phyloP scores from a whole-genome alignment of 352 stramenopile genomes.

The Nothophytophthora sp. region DNA sequence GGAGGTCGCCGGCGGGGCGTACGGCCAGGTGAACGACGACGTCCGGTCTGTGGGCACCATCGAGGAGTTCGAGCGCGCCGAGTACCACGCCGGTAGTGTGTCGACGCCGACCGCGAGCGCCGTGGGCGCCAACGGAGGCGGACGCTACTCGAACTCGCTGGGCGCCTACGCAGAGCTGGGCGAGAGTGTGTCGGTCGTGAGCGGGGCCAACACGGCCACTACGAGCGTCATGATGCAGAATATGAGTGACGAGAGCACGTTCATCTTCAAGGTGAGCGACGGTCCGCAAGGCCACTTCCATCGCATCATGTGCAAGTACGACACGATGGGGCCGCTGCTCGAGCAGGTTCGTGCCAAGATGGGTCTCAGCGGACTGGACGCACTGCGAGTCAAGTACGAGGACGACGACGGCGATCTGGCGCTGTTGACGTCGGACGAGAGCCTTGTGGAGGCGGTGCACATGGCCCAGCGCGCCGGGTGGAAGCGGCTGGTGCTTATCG shows the following conservation, averaged over 20 bases:
- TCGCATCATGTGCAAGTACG: constrained; percentile 81
- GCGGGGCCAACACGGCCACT: constrained; percentile 69
- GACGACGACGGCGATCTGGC: constrained; percentile 88
- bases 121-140: constrained; percentile 33
- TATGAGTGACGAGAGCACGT: constrained; percentile 63
- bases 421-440: constrained; percentile 85
- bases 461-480: constrained; percentile 86
- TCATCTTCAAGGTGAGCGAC: constrained; percentile 91
- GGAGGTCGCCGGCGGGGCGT: constrained; percentile 68
- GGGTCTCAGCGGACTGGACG: constrained; percentile 51
- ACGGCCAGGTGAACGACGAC: constrained; percentile 66
- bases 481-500: constrained; percentile 83
- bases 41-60: constrained; percentile 85
- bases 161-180: constrained; percentile 81
- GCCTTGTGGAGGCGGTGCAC: constrained; percentile 80
- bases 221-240: constrained; percentile 78
- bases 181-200: constrained; percentile 88
- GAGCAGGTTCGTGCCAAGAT: constrained; percentile 87
- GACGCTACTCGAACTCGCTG: constrained; percentile 51
- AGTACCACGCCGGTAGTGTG: constrained; percentile 49
- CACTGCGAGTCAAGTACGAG: constrained; percentile 85
- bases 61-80: constrained; percentile 87
- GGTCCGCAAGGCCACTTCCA: constrained; percentile 80
- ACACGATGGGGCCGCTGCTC: constrained; percentile 66
- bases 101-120: constrained; percentile 35